Evolutionary conservation across 805 yeast genomes (phyloP).

Genomic region (Diddensiella santjacobensis): DNA sequence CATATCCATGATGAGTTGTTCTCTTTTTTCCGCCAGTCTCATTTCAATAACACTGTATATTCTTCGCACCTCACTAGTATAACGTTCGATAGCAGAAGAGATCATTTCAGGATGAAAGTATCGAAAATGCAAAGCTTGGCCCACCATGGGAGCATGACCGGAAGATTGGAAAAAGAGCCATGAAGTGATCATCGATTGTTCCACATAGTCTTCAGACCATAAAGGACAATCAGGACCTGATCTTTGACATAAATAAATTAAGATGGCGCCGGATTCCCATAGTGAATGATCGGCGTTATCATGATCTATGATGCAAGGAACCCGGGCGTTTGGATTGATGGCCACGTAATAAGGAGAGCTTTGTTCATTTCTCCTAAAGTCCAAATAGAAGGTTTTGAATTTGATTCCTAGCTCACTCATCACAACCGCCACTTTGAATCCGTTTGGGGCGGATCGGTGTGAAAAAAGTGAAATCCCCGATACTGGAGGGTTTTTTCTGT

Average conservation of each 20-base stretch:
- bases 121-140: conserved; percentile 91
- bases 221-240: conserved; percentile 62
- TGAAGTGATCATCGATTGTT: conserved; percentile 77
- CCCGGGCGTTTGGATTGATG: conserved; percentile 94
- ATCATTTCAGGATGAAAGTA: conserved; percentile 84
- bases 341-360: conserved; percentile 89
- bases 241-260: conserved; percentile 68
- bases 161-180: conserved; percentile 96
- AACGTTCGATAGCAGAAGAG: conserved; percentile 85
- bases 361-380: conserved; percentile 85
- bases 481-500: conserved; percentile 70
- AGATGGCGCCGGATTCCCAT: conserved; percentile 95
- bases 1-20: conserved; percentile 81
- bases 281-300: conserved; percentile 70
- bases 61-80: conserved; percentile 86
- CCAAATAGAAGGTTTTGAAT: conserved; percentile 78
- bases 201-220: conserved; percentile 74
- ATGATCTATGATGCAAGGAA: conserved; percentile 92
- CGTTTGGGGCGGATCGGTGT: conserved; percentile 88
- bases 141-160: conserved; percentile 98
- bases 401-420: conserved; percentile 76
- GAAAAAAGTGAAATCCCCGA: conserved; percentile 81
- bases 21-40: conserved; percentile 91
- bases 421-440: conserved; percentile 90
- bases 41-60: conserved; percentile 92